These are phyloP conservation scores for Ceratocystis variospora DNA, from an alignment of 2,329 filamentous ascomycete genomes.

Conservation along the genomic window DNA sequence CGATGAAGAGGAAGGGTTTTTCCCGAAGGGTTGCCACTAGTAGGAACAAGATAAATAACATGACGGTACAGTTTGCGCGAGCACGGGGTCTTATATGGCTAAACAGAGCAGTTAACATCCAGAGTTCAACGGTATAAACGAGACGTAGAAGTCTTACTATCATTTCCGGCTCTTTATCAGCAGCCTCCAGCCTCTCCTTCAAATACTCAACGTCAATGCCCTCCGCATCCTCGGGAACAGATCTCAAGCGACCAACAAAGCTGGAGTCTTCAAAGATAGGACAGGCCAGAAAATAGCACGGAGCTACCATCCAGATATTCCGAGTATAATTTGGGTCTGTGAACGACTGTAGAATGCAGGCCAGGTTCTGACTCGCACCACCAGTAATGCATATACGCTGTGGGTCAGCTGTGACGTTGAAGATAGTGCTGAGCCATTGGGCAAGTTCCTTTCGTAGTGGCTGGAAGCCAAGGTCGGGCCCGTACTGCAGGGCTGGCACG, in stretches of 20 bases:
- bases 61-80: conserved; percentile 70
- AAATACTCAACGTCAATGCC: conserved; percentile 53
- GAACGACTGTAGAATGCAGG: conserved; percentile 62
- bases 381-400: conserved; percentile 67
- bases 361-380: conserved; percentile 72
- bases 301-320: conserved; percentile 66
- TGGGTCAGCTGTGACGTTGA: conserved; percentile 26
- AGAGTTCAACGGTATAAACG: no score
- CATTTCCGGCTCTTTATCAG: conserved; percentile 22
- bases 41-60: conserved; percentile 76
- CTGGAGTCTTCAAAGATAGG: conserved; percentile 74
- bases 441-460: conserved; percentile 57
- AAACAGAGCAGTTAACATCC: neutral
- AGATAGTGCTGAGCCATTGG: conserved; percentile 43
- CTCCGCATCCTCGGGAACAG: conserved; percentile 62
- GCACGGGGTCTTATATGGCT: conserved; percentile 41
- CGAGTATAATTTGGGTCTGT: conserved; percentile 64
- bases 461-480: conserved; percentile 59
- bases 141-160: neutral
- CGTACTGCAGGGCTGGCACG: conserved; percentile 59
- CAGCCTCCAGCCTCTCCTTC: conserved; percentile 24
- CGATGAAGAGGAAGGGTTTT: conserved; percentile 62
- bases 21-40: conserved; percentile 77
- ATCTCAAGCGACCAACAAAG: conserved; percentile 51
- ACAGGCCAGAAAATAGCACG: conserved; percentile 73